Conservation (phyloP, 169 alveolate genomes). For the Perkinsus chesapeaki region DNA sequence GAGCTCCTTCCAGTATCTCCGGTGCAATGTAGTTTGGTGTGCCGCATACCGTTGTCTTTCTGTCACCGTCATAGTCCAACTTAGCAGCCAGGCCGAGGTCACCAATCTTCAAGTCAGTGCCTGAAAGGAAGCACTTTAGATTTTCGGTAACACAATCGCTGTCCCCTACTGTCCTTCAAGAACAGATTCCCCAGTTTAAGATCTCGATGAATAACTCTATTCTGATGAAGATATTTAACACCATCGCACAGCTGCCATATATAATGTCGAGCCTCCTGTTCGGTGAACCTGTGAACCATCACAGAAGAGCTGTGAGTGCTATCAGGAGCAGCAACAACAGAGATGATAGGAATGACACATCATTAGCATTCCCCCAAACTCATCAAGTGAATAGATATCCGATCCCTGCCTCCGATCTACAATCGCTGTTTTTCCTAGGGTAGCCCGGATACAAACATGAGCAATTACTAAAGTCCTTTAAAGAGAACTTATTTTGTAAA, state of each 20-base stretch:
- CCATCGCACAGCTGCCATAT: slow-evolving; percentile 55
- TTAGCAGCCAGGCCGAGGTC: slow-evolving; percentile 75
- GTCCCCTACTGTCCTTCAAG: slow-evolving; percentile 64
- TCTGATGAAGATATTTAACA: slow-evolving; percentile 60
- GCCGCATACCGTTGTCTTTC: slow-evolving; percentile 68
- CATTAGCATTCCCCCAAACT: too few species aligned
- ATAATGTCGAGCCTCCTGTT: slow-evolving; percentile 53
- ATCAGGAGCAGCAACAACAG: too few species aligned
- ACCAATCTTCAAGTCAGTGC: slow-evolving; percentile 49
- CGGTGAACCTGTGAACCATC: slow-evolving; percentile 37
- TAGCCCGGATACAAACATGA: too few species aligned
- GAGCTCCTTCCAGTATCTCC: slow-evolving; percentile 56
- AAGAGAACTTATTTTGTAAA: too few species aligned
- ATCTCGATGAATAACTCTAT: slow-evolving; percentile 70
- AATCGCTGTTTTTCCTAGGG: too few species aligned
- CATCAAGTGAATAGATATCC: too few species aligned
- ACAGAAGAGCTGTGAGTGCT: too few species aligned
- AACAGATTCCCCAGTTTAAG: slow-evolving; percentile 71
- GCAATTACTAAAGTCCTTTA: too few species aligned
- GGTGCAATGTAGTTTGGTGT: slow-evolving; percentile 77
- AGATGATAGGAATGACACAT: too few species aligned
- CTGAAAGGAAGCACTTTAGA: neutral
- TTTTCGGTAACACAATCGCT: neutral
- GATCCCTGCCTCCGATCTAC: too few species aligned
- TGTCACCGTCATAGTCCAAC: slow-evolving; percentile 67